phyloP scores from a whole-genome alignment of 495 filamentous ascomycete genomes.

The Cladorrhinum samala region DNA sequence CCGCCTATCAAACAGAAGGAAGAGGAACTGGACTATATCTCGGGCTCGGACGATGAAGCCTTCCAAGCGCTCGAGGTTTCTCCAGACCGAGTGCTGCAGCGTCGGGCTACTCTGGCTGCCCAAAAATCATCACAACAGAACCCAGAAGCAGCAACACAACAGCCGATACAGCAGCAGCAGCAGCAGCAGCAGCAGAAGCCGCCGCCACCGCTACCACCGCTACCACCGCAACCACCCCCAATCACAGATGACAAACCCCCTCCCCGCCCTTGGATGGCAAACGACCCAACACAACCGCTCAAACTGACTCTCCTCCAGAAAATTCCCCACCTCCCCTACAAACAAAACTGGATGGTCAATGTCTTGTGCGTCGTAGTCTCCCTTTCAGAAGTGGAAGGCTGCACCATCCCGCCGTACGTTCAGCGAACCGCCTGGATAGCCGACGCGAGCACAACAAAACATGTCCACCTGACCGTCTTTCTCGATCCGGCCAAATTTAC shows the following conservation, averaged over 20 bases:
- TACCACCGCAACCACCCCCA: constrained; percentile 14
- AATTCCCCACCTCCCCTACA: constrained; percentile 40
- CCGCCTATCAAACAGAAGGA: neutral
- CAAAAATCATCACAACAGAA: neutral
- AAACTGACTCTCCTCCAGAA: constrained; percentile 37
- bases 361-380: constrained; percentile 37
- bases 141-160: neutral
- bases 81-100: constrained; percentile 9
- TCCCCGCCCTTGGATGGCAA: constrained; percentile 21
- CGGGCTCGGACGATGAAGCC: constrained; percentile 15
- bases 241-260: constrained; percentile 12
- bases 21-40: constrained; percentile 8
- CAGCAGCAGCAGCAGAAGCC: neutral
- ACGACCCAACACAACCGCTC: constrained; percentile 23
- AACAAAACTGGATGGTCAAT: constrained; percentile 46
- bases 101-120: constrained; percentile 16
- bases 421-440: constrained; percentile 39
- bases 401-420: constrained; percentile 29
- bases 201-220: neutral
- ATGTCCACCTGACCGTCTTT: constrained; percentile 39
- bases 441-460: constrained; percentile 37
- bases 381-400: constrained; percentile 34
- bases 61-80: constrained; percentile 11
- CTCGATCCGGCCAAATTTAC: constrained; percentile 38
- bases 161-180: neutral